A percentile compares a stretch with the other conserved stretches of the same genome.
These are phyloP conservation scores for Leccinellum albellum DNA, from an alignment of 768 basidiomycete species.

Conservation along the genomic window DNA sequence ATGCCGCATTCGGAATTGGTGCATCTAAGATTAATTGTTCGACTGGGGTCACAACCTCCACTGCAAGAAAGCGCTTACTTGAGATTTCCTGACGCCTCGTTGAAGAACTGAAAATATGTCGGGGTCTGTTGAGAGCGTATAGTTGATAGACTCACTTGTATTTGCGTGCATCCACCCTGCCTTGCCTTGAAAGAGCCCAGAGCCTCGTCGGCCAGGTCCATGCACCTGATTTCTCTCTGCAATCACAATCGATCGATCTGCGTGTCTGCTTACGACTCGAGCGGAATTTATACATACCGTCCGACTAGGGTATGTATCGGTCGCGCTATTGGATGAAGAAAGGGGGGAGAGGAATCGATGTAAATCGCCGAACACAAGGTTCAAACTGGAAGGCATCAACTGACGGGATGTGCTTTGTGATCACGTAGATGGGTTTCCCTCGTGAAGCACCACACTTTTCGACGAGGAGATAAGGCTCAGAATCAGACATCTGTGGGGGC, in stretches of 20 bases:
- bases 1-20: conserved; percentile 40
- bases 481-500: conserved; percentile 20
- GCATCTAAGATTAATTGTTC: conserved; percentile 20
- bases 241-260: conserved; percentile 8
- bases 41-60: conserved; percentile 3
- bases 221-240: conserved; percentile 42
- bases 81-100: conserved; percentile 34
- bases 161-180: conserved; percentile 40
- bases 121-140: background rate
- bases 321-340: conserved; percentile 24
- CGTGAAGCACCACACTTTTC: conserved; percentile 41
- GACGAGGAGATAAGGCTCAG: conserved; percentile 37
- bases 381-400: conserved; percentile 18
- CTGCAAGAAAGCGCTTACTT: conserved; percentile 28
- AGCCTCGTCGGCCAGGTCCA: conserved; percentile 40
- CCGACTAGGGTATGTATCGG: conserved; percentile 29
- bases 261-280: background rate
- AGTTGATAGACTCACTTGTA: conserved; percentile 32
- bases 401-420: conserved; percentile 41
- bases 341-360: conserved; percentile 5
- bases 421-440: conserved; percentile 42
- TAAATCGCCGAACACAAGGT: conserved; percentile 13
- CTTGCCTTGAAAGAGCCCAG: conserved; percentile 39
- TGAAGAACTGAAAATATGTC: conserved; percentile 34
- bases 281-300: conserved; percentile 25